Evolutionary conservation across 345 rosid genomes (phyloP), one percentile per base, ranked within the genome.

Genomic region (Camelina neglecta): DNA sequence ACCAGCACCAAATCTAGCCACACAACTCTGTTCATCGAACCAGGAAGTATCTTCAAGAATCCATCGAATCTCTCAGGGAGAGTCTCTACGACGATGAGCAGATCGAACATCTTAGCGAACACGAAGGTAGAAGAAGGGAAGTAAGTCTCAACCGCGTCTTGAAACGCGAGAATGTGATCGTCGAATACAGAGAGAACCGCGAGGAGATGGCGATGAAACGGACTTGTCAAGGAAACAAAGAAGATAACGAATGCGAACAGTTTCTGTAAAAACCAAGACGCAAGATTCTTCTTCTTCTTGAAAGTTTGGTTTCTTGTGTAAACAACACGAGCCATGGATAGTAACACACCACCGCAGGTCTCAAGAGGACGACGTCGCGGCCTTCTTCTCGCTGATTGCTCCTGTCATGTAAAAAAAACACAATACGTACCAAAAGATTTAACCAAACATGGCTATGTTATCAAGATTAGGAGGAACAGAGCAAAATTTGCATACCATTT

Each of bases 321-420:
- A 11, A 81, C 77, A 48, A 78, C 80, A 3, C 68, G 77, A 38
- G 73, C 73, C n/a, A 79, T 82, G 33, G 76, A 72, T 6, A 85
- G 50, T 41, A 83, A 60, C 3, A 82, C 83, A 56, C 69, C 78
- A 26, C 81, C 83, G 67, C 85, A 84, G 1, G 95, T 84, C 58
- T 86, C 86, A 81, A 94, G 78, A 16, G 92, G 97, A 16, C 84
- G 86, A 11, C 80, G 82, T 60, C 88, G 63, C 18, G 68, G 50
- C 8, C 29, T 53, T 24, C 2, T 73, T 61, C 31, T 78, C 12
- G 68, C 35, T 18, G 60, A 24, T 65, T 73, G 64, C 35, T 71
- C 81, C 86, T 82, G 81, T 0, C 44, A 20, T 82, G 81, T 0
- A 36, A 20, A 50, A 36, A 50, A 50, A 3, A 36, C 33, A 0